Evolutionary conservation across 305 asterid genomes (phyloP).

Genomic region (Fraxinus albicans): DNA sequence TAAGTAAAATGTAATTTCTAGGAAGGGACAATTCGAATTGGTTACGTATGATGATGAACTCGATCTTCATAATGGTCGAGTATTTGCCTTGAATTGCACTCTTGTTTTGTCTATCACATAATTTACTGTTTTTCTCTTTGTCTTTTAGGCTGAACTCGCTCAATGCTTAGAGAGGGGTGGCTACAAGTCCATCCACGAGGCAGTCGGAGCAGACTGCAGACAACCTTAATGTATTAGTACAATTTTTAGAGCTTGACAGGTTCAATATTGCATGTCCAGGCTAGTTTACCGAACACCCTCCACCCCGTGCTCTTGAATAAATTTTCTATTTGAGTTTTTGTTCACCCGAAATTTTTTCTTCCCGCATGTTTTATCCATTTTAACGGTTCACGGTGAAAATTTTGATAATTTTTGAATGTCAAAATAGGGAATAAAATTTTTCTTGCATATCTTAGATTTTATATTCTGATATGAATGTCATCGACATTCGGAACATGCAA

Average conservation of each 20-base stretch:
- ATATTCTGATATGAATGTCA: background rate
- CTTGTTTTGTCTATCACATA: background rate
- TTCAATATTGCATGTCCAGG: constrained; percentile 2
- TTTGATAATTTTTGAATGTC: background rate
- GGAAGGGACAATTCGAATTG: background rate
- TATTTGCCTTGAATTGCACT: background rate
- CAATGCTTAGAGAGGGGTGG: constrained; percentile 81
- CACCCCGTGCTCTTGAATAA: background rate
- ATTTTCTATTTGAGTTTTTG: background rate
- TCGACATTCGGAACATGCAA: background rate
- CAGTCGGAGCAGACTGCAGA: constrained; percentile 88
- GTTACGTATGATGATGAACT: background rate
- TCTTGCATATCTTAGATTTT: background rate
- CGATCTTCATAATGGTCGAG: background rate
- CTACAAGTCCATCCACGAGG: constrained; percentile 72
- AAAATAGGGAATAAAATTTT: background rate
- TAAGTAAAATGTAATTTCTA: background rate
- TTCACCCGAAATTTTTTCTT: background rate
- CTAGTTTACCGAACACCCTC: background rate
- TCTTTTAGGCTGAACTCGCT: constrained; percentile 74
- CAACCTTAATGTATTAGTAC: constrained; percentile 26
- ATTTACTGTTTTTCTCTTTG: background rate
- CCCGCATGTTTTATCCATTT: background rate
- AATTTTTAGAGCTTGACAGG: background rate
- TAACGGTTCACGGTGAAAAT: background rate